phyloP scores from a whole-genome alignment of 306 rosid genomes.

The Vicia villosa region DNA sequence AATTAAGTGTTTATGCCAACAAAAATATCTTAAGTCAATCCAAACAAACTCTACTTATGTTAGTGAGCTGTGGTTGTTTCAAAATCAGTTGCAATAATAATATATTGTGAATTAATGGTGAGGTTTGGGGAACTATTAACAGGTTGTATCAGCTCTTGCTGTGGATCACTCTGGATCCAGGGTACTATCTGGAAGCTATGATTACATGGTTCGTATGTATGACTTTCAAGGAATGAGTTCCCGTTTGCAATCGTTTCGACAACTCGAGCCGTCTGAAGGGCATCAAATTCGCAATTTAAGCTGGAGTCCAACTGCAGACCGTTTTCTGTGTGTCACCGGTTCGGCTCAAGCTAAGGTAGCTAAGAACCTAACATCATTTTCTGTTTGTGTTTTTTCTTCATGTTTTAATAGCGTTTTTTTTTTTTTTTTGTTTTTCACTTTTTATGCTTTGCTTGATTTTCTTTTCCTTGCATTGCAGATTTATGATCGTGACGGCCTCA shows the following conservation, averaged over 20 bases:
- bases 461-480: conserved; percentile 63
- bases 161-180: conserved; percentile 94
- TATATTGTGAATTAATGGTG: not conserved
- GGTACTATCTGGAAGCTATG: conserved; percentile 92
- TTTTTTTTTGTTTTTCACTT: too few relatives aligned
- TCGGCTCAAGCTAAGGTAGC: conserved; percentile 93
- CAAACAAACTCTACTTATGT: too few relatives aligned
- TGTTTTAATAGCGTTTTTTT: conserved; percentile 8
- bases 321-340: conserved; percentile 90
- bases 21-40: too few relatives aligned
- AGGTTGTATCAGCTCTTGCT: conserved; percentile 93
- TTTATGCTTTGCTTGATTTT: not conserved
- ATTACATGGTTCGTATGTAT: conserved; percentile 82
- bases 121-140: conserved; percentile 33
- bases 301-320: conserved; percentile 94
- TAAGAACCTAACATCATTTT: not conserved
- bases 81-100: not conserved
- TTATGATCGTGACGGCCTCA: conserved; percentile 97
- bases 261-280: conserved; percentile 92
- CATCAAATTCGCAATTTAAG: conserved; percentile 92
- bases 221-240: conserved; percentile 98
- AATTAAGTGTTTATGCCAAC: too few relatives aligned
- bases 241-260: conserved; percentile 86
- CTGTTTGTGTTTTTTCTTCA: conserved; percentile 4
- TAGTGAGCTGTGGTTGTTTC: too few relatives aligned